A percentile compares a stretch with the other conserved stretches of the same genome.
phyloP scores from a whole-genome alignment of 768 basidiomycete genomes.

The Fistulinella prunicolor region DNA sequence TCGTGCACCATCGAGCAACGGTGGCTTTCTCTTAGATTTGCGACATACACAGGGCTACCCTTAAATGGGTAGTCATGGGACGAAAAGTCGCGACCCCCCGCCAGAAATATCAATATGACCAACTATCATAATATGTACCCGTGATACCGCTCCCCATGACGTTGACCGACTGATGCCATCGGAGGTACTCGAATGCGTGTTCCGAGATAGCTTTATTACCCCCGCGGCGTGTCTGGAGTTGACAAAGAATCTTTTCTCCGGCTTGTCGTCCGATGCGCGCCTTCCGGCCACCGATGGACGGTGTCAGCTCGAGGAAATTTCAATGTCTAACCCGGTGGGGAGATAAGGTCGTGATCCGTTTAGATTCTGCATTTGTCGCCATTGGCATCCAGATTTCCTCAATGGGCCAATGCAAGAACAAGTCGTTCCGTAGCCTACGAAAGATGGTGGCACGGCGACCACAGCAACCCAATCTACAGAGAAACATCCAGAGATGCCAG shows the following conservation, averaged over 20 bases:
- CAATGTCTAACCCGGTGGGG: slow-evolving; percentile 15
- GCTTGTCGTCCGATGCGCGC: slow-evolving; percentile 12
- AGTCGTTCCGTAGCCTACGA: background rate
- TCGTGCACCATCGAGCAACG: background rate
- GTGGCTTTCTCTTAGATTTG: too few species aligned
- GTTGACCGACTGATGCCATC: slow-evolving; percentile 7
- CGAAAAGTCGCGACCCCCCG: slow-evolving; percentile 5
- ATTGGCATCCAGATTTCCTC: slow-evolving; percentile 9
- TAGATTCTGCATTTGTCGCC: slow-evolving; percentile 15
- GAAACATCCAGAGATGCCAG: slow-evolving; percentile 10
- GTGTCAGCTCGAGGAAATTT: slow-evolving; percentile 12
- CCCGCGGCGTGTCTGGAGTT: slow-evolving; percentile 26
- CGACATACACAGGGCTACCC: background rate
- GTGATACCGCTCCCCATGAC: background rate
- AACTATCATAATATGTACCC: background rate
- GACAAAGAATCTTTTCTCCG: slow-evolving; percentile 15
- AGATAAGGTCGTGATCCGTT: slow-evolving; percentile 33
- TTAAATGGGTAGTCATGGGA: background rate
- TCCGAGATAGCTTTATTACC: slow-evolving; percentile 20
- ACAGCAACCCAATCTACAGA: slow-evolving; percentile 12
- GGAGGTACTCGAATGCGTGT: slow-evolving; percentile 6
- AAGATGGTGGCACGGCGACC: slow-evolving; percentile 14
- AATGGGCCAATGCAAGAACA: background rate
- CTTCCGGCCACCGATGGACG: slow-evolving; percentile 17
- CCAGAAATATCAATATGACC: background rate